Evolutionary conservation across 257 asterid species (phyloP).

Genomic region (Euphrasia confusa): DNA sequence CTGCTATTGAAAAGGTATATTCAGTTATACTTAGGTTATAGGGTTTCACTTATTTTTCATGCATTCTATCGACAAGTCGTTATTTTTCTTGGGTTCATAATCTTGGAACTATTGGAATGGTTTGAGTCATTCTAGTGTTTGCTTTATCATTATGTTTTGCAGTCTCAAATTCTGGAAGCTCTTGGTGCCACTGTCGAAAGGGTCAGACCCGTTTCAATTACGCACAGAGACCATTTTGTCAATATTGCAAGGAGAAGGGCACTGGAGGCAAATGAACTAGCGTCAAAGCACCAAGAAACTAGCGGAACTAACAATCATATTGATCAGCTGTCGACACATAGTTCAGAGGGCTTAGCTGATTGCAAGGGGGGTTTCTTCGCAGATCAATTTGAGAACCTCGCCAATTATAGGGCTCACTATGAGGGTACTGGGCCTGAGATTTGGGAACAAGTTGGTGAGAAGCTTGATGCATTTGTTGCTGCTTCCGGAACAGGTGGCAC

Average conservation of each 20-base stretch:
- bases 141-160: slow-evolving; percentile 23
- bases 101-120: slow-evolving; percentile 4
- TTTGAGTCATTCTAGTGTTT: neutral
- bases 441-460: slow-evolving; percentile 75
- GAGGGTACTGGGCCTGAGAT: slow-evolving; percentile 96
- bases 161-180: slow-evolving; percentile 95
- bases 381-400: slow-evolving; percentile 92
- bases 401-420: slow-evolving; percentile 88
- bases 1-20: slow-evolving; percentile 84
- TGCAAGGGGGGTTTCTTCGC: slow-evolving; percentile 91
- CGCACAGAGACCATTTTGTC: slow-evolving; percentile 87
- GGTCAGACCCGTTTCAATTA: slow-evolving; percentile 91
- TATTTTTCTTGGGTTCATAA: neutral
- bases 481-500: slow-evolving; percentile 99
- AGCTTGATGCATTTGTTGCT: slow-evolving; percentile 85
- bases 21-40: neutral
- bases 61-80: neutral
- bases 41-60: neutral
- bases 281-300: slow-evolving; percentile 33
- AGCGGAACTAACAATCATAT: slow-evolving; percentile 23
- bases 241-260: slow-evolving; percentile 95
- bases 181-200: slow-evolving; percentile 96
- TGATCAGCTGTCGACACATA: slow-evolving; percentile 29
- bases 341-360: slow-evolving; percentile 27
- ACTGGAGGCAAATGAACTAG: slow-evolving; percentile 57